Evolutionary conservation across 257 asterid species (phyloP).

Genomic region (Jaltomata sinuosa): DNA sequence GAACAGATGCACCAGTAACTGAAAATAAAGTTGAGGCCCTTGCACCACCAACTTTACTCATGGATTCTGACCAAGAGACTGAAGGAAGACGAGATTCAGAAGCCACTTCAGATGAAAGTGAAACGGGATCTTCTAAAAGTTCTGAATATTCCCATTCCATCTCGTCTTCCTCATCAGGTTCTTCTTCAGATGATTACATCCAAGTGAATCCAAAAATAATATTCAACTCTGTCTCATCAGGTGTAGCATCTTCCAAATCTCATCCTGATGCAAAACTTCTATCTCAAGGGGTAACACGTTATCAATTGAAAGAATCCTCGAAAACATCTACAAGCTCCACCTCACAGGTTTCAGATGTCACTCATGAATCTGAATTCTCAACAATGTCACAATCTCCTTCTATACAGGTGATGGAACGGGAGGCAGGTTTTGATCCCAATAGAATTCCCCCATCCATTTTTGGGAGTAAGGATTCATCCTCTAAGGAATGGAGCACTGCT

Average conservation of each 20-base stretch:
- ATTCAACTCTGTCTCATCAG: slow-evolving; percentile 10
- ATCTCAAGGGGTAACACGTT: slow-evolving; percentile 14
- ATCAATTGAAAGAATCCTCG: neutral
- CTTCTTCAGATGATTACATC: slow-evolving; percentile 20
- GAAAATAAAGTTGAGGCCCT: slow-evolving; percentile 4
- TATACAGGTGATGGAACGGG: slow-evolving; percentile 32
- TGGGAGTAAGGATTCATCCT: slow-evolving; percentile 10
- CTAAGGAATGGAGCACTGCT: slow-evolving; percentile 32
- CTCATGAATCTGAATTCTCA: slow-evolving; percentile 12
- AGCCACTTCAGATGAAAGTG: slow-evolving; percentile 3
- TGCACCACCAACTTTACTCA: slow-evolving; percentile 4
- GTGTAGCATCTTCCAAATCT: slow-evolving; percentile 8
- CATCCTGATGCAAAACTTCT: neutral
- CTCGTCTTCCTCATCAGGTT: slow-evolving; percentile 22
- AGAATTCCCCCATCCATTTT: slow-evolving; percentile 25
- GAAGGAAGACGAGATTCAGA: slow-evolving; percentile 14
- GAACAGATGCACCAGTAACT: slow-evolving; percentile 7
- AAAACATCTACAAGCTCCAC: neutral
- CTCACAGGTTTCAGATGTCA: slow-evolving; percentile 4
- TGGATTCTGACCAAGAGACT: slow-evolving; percentile 13
- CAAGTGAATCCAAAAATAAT: slow-evolving; percentile 16
- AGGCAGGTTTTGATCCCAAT: slow-evolving; percentile 24
- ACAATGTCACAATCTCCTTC: slow-evolving; percentile 28
- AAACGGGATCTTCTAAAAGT: slow-evolving; percentile 4
- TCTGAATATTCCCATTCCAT: slow-evolving; percentile 25